Evolutionary conservation across 1,284 basidiomycete genomes (phyloP), one percentile per base, ranked within the genome.

Genomic region (Coniophora puteana): DNA sequence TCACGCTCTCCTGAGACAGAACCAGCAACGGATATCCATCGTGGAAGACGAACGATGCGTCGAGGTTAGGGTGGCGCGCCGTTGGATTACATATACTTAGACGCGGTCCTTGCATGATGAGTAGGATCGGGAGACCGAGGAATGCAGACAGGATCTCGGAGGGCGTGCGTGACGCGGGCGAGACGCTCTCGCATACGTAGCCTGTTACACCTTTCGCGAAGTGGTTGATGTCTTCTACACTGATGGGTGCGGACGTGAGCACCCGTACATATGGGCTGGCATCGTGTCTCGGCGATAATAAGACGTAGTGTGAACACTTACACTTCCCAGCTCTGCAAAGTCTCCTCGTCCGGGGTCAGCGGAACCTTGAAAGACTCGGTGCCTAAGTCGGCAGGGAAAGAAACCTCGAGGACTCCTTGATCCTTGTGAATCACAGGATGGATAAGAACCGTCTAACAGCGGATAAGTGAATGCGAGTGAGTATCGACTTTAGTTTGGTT

Each of bases 401-500:
- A 62, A 22, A 88, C 63, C 17, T 66, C 57, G 14, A 88, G 66
- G 65, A 51, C 47, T 81, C 75, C 32, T 50, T 33, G 40, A 74
- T 59, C n/a, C n/a, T n/a, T n/a, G n/a, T n/a, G n/a, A 45, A 88
- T 71, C 13, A 54, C 59, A 1, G 86, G 80, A 7, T 69, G 63
- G 40, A 89, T 74, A 24, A 87, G 66, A 7, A 89, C 74, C 70
- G 86, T 78, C 82, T 88, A 14, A n/a, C n/a, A n/a, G n/a, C n/a
- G n/a, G n/a, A n/a, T n/a, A n/a, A n/a, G n/a, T n/a, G n/a, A n/a
- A n/a, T n/a, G n/a, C n/a, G n/a, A n/a, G n/a, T n/a, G n/a, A n/a
- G n/a, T n/a, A n/a, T n/a, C n/a, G n/a, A n/a, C n/a, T n/a, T n/a
- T n/a, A n/a, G n/a, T n/a, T n/a, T n/a, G n/a, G 20, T 25, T 36